These are phyloP conservation scores for Artemisia annua DNA, from an alignment of 129 eudicot genomes.

Conservation along the genomic window DNA sequence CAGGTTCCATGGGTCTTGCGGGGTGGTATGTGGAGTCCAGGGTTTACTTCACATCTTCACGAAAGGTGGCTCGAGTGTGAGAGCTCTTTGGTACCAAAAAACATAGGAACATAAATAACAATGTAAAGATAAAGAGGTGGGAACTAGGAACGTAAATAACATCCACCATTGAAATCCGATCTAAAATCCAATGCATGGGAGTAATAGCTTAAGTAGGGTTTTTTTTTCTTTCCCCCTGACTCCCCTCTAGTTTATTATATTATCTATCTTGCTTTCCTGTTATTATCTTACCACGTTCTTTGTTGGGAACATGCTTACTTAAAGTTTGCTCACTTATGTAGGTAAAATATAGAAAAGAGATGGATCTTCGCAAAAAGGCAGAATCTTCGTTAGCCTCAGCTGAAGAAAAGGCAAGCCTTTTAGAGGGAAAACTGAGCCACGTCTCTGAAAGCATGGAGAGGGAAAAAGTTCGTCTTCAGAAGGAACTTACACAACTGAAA, in stretches of 20 bases:
- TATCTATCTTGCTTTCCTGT: constrained; percentile 13
- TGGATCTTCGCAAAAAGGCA: constrained; percentile 68
- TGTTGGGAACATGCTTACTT: constrained; percentile 5
- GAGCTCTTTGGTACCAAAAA: too few species aligned
- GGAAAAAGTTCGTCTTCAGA: constrained; percentile 48
- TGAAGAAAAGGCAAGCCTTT: constrained; percentile 66
- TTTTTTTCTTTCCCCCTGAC: too few species aligned
- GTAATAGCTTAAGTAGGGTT: background rate
- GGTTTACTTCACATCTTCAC: too few species aligned
- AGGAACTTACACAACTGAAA: constrained; percentile 58
- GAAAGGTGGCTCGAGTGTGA: too few species aligned
- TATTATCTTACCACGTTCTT: constrained; percentile 2
- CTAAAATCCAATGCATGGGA: background rate
- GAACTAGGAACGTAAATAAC: too few species aligned
- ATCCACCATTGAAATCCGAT: too few species aligned
- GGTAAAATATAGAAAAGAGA: constrained; percentile 71
- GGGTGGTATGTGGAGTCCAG: too few species aligned
- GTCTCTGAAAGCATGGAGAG: constrained; percentile 25
- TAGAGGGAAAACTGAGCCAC: constrained; percentile 56
- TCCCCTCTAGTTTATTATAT: constrained; percentile 3
- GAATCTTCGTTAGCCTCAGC: constrained; percentile 64
- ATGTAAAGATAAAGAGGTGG: too few species aligned
- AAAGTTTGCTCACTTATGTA: constrained; percentile 25
- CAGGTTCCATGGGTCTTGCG: too few species aligned
- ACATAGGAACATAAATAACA: too few species aligned